phyloP scores from a whole-genome alignment of 345 rosid species.

The Pistacia vera region DNA sequence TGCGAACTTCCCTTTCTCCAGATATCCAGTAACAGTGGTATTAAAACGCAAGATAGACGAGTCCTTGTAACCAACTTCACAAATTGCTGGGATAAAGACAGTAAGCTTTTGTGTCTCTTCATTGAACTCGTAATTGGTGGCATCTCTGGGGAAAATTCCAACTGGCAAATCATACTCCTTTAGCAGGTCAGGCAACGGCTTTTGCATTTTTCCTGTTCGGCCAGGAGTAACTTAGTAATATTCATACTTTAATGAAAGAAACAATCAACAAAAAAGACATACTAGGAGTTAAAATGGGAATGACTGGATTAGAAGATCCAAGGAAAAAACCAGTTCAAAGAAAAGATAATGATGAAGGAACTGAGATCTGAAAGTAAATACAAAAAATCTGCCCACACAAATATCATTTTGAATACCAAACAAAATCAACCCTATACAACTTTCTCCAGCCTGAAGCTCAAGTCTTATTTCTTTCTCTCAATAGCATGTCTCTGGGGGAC shows the following conservation, averaged over 20 bases:
- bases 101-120: conserved; percentile 77
- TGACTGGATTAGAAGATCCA: background rate
- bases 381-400: background rate
- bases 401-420: background rate
- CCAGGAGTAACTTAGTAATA: background rate
- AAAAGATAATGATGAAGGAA: background rate
- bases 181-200: conserved; percentile 80
- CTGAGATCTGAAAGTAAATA: background rate
- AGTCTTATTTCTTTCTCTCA: background rate
- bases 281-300: background rate
- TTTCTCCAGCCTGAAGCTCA: background rate
- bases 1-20: conserved; percentile 80
- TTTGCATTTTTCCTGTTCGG: conserved; percentile 90
- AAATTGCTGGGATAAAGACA: conserved; percentile 72
- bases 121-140: conserved; percentile 92
- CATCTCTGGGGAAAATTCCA: conserved; percentile 94
- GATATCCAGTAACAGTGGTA: conserved; percentile 64
- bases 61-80: conserved; percentile 93
- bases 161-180: conserved; percentile 76
- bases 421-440: background rate
- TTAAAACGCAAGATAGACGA: conserved; percentile 77
- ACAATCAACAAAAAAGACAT: background rate
- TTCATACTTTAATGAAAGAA: background rate
- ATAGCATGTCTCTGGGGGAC: background rate
- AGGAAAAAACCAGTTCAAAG: background rate